Evolutionary conservation across 768 basidiomycete genomes (phyloP), one percentile per base, ranked within the genome.

Genomic region (Clathrus columnatus): DNA sequence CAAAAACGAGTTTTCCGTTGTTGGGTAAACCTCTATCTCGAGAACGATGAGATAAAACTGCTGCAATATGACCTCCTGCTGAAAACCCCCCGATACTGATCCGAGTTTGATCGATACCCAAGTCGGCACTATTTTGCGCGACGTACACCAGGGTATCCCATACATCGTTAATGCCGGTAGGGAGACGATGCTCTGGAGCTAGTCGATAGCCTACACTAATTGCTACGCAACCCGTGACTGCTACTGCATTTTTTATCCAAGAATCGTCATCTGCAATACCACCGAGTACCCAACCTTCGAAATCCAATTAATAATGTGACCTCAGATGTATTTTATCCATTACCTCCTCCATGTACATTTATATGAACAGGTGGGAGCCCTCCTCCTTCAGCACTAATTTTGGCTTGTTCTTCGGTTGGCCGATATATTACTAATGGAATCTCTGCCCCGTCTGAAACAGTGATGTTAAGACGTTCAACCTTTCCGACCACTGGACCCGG

Each of bases 271-370:
- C 29, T 20, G 44, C 54, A 36, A 46, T 48, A 17, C 5, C 18
- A 23, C 54, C 54, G 6, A 55, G 20, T 28, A 55, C 54, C 54
- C 54, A 55, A 30, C 54, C 54, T 55, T 24, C 20, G n/a, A 5
- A 21, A 30, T n/a, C n/a, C n/a, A n/a, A n/a, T n/a, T n/a, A n/a
- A n/a, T n/a, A n/a, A n/a, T n/a, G n/a, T n/a, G n/a, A n/a, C n/a
- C n/a, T n/a, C n/a, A n/a, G n/a, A n/a, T n/a, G n/a, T n/a, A n/a
- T n/a, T n/a, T n/a, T 30, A 44, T 26, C 5, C 45, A 11, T 14
- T 36, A 55, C 54, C 54, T 55, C 54, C 54, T 17, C 54, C 54
- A n/a, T 55, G 54, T 32, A 55, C 46, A 29, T 55, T 55, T 1
- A 55, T 21, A 36, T 55, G 54, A 27, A 55, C 54, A 47, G 54